These are phyloP conservation scores for Solanum clarkiae DNA, from an alignment of 257 asterid genomes.

Conservation along the genomic window DNA sequence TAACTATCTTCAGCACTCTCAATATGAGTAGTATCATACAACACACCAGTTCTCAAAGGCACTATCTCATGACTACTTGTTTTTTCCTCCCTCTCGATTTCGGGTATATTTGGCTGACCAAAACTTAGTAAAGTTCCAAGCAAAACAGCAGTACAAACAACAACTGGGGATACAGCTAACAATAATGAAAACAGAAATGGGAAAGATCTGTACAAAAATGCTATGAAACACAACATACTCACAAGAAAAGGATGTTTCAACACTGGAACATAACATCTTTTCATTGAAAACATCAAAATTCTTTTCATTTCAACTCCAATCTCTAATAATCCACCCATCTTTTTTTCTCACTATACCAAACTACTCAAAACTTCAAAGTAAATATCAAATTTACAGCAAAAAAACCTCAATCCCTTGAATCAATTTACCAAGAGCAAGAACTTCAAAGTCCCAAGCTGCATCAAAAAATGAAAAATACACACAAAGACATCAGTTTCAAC, in stretches of 20 bases:
- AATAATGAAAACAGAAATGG: slow-evolving; percentile 66
- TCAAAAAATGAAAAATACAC: background rate
- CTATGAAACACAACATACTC: slow-evolving; percentile 53
- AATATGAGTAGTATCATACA: slow-evolving; percentile 20
- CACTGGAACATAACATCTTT: slow-evolving; percentile 40
- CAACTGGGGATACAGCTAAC: slow-evolving; percentile 70
- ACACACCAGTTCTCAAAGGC: slow-evolving; percentile 24
- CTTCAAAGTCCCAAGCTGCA: background rate
- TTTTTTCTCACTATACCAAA: slow-evolving; percentile 8
- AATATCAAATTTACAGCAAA: slow-evolving; percentile 7
- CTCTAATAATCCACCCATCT: slow-evolving; percentile 43
- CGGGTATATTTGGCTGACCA: slow-evolving; percentile 71
- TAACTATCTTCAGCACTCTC: slow-evolving; percentile 32
- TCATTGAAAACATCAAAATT: slow-evolving; percentile 33
- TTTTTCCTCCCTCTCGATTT: slow-evolving; percentile 53
- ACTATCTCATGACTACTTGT: slow-evolving; percentile 20
- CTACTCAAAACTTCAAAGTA: slow-evolving; percentile 17
- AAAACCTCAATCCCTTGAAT: slow-evolving; percentile 22
- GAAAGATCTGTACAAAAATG: slow-evolving; percentile 49
- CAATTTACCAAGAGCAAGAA: slow-evolving; percentile 7
- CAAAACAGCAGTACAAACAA: slow-evolving; percentile 80
- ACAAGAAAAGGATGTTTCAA: slow-evolving; percentile 69
- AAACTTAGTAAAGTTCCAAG: slow-evolving; percentile 81
- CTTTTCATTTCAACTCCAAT: slow-evolving; percentile 46
- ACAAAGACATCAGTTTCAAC: slow-evolving; percentile 2